Conservation (phyloP, 2,329 filamentous ascomycete species). For the Iodosphaeria phyllophila region DNA sequence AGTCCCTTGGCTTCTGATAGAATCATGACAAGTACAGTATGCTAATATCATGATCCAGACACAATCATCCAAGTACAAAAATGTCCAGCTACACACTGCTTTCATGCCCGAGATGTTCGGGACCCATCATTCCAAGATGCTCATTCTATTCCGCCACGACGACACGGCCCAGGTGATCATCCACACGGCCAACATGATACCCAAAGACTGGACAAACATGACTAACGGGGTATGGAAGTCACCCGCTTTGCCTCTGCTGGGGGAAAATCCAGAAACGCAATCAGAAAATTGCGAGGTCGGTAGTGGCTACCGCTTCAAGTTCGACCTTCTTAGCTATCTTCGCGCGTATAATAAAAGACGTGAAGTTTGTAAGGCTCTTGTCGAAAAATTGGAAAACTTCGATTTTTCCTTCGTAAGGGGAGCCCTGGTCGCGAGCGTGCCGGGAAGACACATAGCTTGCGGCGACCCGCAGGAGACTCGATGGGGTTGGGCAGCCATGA, state of each 20-base stretch:
- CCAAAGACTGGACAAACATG: slow-evolving; percentile 75
- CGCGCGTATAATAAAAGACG: slow-evolving; percentile 43
- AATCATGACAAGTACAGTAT: too few species aligned
- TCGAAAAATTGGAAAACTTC: slow-evolving; percentile 35
- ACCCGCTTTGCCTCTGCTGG: slow-evolving; percentile 40
- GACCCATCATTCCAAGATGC: slow-evolving; percentile 77
- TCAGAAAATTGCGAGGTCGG: slow-evolving; percentile 20
- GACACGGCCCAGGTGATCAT: slow-evolving; percentile 62
- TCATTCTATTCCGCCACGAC: slow-evolving; percentile 65
- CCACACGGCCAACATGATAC: slow-evolving; percentile 85
- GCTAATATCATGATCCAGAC: too few species aligned
- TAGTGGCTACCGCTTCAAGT: slow-evolving; percentile 53
- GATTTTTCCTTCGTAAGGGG: slow-evolving; percentile 55
- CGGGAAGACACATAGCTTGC: slow-evolving; percentile 39
- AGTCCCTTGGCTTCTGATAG: too few species aligned
- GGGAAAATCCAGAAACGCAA: slow-evolving; percentile 1
- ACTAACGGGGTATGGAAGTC: slow-evolving; percentile 70
- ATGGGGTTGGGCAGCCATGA: slow-evolving; percentile 64
- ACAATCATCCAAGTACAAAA: slow-evolving; percentile 18
- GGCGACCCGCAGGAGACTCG: slow-evolving; percentile 28
- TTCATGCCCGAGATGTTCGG: slow-evolving; percentile 74
- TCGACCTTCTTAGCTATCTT: slow-evolving; percentile 57
- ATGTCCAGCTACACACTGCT: slow-evolving; percentile 53
- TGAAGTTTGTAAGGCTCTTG: slow-evolving; percentile 32
- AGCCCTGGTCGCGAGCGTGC: slow-evolving; percentile 61